Conservation (phyloP, 177 flowering plant species). For the Telopea speciosissima region DNA sequence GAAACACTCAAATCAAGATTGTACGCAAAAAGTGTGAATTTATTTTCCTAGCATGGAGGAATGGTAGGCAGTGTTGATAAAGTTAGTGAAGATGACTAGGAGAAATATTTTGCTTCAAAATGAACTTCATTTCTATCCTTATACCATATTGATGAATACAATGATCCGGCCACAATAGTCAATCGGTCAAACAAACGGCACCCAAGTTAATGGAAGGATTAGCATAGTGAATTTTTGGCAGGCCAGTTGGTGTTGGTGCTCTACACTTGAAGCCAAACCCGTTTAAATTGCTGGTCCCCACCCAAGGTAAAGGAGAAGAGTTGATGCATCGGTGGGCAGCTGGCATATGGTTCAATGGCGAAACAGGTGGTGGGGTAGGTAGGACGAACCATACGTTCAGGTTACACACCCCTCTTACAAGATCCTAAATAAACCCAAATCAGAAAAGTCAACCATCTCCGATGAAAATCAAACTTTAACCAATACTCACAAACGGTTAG, state of each 20-base stretch:
- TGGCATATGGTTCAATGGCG: too few species aligned
- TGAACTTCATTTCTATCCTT: neutral
- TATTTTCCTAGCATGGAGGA: neutral
- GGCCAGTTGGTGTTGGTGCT: neutral
- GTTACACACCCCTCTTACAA: too few species aligned
- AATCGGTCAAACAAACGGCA: neutral
- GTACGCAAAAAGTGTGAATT: neutral
- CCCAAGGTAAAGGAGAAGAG: too few species aligned
- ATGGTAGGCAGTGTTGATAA: neutral
- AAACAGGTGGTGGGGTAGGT: too few species aligned
- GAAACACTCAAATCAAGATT: neutral
- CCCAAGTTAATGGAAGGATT: neutral
- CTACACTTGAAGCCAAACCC: too few species aligned
- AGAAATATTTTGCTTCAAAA: neutral
- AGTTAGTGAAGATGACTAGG: neutral
- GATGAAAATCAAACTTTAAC: too few species aligned
- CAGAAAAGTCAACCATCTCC: too few species aligned
- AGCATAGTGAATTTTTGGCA: neutral
- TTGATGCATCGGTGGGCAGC: too few species aligned
- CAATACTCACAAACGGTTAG: too few species aligned
- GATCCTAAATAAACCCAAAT: too few species aligned
- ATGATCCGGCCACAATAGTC: neutral
- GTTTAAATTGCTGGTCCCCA: too few species aligned
- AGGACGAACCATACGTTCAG: too few species aligned
- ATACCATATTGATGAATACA: neutral